These are phyloP conservation scores for Diaporthe humulicola DNA, from an alignment of 2,329 filamentous ascomycete species.

Conservation along the genomic window DNA sequence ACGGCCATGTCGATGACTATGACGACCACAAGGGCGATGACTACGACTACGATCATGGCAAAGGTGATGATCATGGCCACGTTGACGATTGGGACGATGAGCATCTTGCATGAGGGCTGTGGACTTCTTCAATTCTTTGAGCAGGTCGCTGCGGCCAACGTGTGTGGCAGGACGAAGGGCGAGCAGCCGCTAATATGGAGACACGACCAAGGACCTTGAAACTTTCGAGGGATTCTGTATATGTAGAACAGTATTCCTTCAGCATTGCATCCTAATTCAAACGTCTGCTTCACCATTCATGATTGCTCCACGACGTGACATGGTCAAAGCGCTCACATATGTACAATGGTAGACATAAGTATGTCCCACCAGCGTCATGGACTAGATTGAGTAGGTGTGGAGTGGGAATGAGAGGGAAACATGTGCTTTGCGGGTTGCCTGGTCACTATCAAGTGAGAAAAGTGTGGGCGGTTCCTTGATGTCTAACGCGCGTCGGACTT, in stretches of 20 bases:
- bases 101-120: not conserved
- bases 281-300: not conserved
- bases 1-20: not conserved
- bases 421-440: not conserved
- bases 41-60: not conserved
- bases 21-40: not conserved
- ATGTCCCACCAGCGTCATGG: not conserved
- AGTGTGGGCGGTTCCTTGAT: too few relatives aligned
- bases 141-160: not conserved
- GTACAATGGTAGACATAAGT: not conserved
- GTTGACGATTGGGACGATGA: conserved; percentile 19
- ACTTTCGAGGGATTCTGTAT: conserved; percentile 18
- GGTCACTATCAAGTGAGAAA: not conserved
- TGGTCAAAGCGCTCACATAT: not conserved
- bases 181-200: not conserved
- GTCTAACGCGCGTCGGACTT: not conserved
- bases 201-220: conserved; percentile 33
- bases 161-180: not conserved
- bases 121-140: not conserved
- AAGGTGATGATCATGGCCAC: not conserved
- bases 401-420: not conserved
- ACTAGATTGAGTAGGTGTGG: too few relatives aligned
- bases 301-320: not conserved
- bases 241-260: conserved; percentile 33
- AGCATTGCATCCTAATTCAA: conserved; percentile 22